Evolutionary conservation across 768 basidiomycete species (phyloP), one percentile per base, ranked within the genome.

Genomic region (Boletellus sp.): DNA sequence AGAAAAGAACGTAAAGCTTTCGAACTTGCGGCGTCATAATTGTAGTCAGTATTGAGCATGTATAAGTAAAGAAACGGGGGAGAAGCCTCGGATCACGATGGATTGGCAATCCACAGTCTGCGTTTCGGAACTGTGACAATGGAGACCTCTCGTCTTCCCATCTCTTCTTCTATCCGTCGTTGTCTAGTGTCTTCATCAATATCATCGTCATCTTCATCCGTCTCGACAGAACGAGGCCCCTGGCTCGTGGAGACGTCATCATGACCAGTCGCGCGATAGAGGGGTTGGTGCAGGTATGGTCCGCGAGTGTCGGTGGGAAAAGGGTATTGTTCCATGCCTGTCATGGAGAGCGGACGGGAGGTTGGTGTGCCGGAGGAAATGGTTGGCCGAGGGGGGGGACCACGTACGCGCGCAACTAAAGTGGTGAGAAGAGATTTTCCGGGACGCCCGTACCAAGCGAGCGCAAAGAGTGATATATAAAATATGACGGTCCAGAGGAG

Each of bases 121-220:
- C 87, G 85, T 63, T 80, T 84, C 17, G 90, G 90, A 12, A 83
- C 78, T 37, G 81, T 76, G 53, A 91, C 79, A 60, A 91, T 88
- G n/a, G 85, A 86, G 26, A 91, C 87, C 55, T 91, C 87, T 42
- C 90, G 78, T 56, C 88, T 75, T 34, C 75, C 81, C 78, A 92
- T 87, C 67, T 91, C 89, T 50, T 85, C 83, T 63, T 91, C 90
- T 31, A 90, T 89, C 57, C 80, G 74, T 51, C 81, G 75, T 64
- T 90, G 88, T 52, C 83, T 74, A 12, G 81, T 76, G 42, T 85
- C 81, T 55, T 90, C 88, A 56, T 90, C 88, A 48, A 85, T 72
- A 41, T 87, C 85, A 26, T 85, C 83, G 17, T 87, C 84, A 10
- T 80, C 74, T 11, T 79, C 79, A 46, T 83, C 84, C 7, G 74